Conservation (phyloP, 768 basidiomycete species). For the Suillus subluteus region DNA sequence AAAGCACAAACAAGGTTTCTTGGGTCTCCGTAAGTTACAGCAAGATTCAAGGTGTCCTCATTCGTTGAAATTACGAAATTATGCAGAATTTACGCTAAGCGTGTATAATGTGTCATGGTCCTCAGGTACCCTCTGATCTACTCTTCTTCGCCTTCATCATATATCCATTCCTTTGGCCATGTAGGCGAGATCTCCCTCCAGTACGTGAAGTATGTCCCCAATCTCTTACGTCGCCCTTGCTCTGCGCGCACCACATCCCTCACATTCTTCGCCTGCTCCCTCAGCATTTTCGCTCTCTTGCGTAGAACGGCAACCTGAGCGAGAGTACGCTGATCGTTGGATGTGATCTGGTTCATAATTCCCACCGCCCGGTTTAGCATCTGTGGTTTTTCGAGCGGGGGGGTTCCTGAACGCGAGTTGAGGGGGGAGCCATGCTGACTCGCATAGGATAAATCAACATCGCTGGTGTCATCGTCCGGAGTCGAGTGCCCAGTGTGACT, state of each 20-base stretch:
- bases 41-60: background rate
- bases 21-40: background rate
- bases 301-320: slow-evolving; percentile 15
- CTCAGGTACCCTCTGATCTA: background rate
- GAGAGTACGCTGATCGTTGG: slow-evolving; percentile 20
- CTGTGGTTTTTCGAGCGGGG: slow-evolving; percentile 18
- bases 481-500: background rate
- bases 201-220: slow-evolving; percentile 31
- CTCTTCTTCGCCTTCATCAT: slow-evolving; percentile 6
- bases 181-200: slow-evolving; percentile 28
- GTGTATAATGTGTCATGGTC: background rate
- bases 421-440: slow-evolving; percentile 26
- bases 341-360: slow-evolving; percentile 31
- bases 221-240: slow-evolving; percentile 28
- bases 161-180: slow-evolving; percentile 30
- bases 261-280: slow-evolving; percentile 24
- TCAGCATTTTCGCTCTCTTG: slow-evolving; percentile 24
- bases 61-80: background rate
- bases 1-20: background rate
- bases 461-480: slow-evolving; percentile 15
- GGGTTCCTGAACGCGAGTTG: slow-evolving; percentile 28
- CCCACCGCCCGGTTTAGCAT: slow-evolving; percentile 26
- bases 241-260: slow-evolving; percentile 29
- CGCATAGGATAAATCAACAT: slow-evolving; percentile 26
- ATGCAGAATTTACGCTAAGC: background rate